phyloP scores from a whole-genome alignment of 331 rosid species.

The Dryas integrifolia region DNA sequence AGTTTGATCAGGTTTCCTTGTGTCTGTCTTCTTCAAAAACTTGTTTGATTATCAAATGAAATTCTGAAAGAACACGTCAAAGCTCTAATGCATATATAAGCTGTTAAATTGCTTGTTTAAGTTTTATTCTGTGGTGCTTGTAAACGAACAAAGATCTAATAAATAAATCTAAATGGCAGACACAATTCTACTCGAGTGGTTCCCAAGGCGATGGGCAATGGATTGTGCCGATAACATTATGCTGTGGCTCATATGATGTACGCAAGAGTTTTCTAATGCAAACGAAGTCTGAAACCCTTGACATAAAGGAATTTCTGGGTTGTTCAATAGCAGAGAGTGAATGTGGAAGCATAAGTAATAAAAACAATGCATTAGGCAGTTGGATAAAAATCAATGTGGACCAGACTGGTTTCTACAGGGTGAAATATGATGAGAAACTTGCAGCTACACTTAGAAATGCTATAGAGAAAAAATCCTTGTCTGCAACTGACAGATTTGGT shows the following conservation, averaged over 20 bases:
- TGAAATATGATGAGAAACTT: conserved; percentile 50
- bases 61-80: background rate
- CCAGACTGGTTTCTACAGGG: conserved; percentile 59
- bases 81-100: background rate
- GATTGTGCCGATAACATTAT: conserved; percentile 52
- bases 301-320: conserved; percentile 33
- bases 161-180: conserved; percentile 29
- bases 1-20: conserved; percentile 41
- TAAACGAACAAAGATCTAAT: conserved; percentile 7
- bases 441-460: conserved; percentile 39
- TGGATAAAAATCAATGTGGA: conserved; percentile 53
- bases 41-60: conserved; percentile 8
- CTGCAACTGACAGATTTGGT: conserved; percentile 47
- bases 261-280: conserved; percentile 44
- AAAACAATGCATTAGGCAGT: conserved; percentile 5
- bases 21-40: conserved; percentile 9
- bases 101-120: background rate
- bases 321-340: conserved; percentile 25
- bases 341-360: conserved; percentile 11
- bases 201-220: conserved; percentile 41
- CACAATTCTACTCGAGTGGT: conserved; percentile 46
- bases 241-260: conserved; percentile 43
- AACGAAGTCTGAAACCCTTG: conserved; percentile 32
- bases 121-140: conserved; percentile 6
- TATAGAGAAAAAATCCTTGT: conserved; percentile 33